Base-by-base conservation (phyloP, 139 green algal genomes). In the Chlamydomonas eustigma region DNA sequence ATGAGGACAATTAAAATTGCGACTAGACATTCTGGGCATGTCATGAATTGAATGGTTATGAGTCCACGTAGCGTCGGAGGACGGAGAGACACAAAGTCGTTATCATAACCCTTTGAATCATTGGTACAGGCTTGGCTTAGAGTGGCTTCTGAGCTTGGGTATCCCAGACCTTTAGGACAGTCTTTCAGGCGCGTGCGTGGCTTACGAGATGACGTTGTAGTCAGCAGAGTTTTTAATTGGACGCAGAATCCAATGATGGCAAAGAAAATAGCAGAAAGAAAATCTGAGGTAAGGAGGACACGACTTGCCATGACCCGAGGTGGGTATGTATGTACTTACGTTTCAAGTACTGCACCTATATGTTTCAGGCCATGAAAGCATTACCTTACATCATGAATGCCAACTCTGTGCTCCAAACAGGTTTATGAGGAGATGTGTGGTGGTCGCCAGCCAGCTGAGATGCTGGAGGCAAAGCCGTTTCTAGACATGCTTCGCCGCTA, bases 131-230 rank as follows among this genome's bases (percentile, higher is more conserved):
- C 68, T 64, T 98, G 94, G 94, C 78, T 91, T 8, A 74, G 85
- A 37, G 83, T 97, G 1, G 91, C 91, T 1, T 75, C 90, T 12
- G 93, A 98, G 77, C 91, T 97, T 80, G 85, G 86, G 31, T 92
- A 91, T n/a, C 52, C 84, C 0, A 71, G 66, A 34, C 94, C 94
- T 3, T 78, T 94, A 1, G 81, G 87, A 2, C 94, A 89, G 75
- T 38, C 82, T 4, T 76, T 98, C 4, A 69, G 65, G 4, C 73
- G 85, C 1, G 85, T 88, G 33, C 81, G 93, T 64, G 91, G 91
- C 37, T 94, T 96, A 81, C 94, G 97, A 33, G 91, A 94, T 28
- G 94, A 98, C 74, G 90, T 98, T 77, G 90, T 93, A 22, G 88
- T 98, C 28, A 88, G 85, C 28, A 89, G 96, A 64, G 83, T 97